These are phyloP conservation scores for Globisporangium lucens DNA, from an alignment of 352 stramenopile genomes.

Conservation along the genomic window DNA sequence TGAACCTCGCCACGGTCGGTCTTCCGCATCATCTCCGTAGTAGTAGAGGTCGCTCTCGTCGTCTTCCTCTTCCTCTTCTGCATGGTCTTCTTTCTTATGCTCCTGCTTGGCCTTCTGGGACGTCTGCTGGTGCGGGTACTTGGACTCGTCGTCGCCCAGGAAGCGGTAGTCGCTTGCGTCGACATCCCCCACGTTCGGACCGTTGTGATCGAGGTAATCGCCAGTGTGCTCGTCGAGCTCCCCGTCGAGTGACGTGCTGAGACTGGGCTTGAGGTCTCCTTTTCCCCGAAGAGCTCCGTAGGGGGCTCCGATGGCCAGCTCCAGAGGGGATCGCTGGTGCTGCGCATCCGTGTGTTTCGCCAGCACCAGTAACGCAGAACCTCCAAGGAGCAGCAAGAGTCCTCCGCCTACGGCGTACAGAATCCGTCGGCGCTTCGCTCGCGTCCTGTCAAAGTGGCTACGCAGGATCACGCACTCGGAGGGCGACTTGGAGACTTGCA, in stretches of 20 bases:
- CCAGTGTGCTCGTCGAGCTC: slow-evolving; percentile 1
- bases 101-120: neutral
- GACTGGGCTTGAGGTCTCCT: slow-evolving; percentile 12
- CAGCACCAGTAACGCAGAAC: slow-evolving; percentile 3
- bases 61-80: neutral
- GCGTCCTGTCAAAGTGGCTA: slow-evolving; percentile 14
- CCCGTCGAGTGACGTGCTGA: neutral
- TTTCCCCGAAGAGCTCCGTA: slow-evolving; percentile 16
- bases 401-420: neutral
- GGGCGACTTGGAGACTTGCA: neutral
- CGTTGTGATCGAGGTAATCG: neutral
- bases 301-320: slow-evolving; percentile 15
- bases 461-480: slow-evolving; percentile 18
- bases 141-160: neutral
- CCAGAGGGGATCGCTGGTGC: slow-evolving; percentile 5
- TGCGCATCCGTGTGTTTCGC: slow-evolving; percentile 4
- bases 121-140: neutral
- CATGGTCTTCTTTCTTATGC: neutral
- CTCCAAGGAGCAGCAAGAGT: slow-evolving; percentile 9
- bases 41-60: slow-evolving; percentile 11
- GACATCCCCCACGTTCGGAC: slow-evolving; percentile 8
- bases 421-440: slow-evolving; percentile 1
- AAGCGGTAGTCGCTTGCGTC: slow-evolving; percentile 11
- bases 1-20: slow-evolving; percentile 3
- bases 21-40: slow-evolving; percentile 1